phyloP scores from a whole-genome alignment of 2,329 filamentous ascomycete genomes.

The Rasamsonia emersonii region DNA sequence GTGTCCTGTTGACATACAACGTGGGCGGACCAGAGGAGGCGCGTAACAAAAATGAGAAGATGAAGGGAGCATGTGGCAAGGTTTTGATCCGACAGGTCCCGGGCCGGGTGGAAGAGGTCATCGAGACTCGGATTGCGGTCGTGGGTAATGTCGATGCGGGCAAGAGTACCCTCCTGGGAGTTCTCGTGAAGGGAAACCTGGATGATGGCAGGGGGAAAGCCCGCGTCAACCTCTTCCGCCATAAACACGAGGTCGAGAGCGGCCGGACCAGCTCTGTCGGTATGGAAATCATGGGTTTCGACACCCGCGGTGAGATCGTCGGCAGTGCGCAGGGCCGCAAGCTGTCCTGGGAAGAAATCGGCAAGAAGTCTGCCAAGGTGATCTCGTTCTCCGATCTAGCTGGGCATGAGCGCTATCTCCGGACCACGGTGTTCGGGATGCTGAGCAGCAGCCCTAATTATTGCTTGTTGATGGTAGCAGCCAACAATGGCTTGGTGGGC shows the following conservation, averaged over 20 bases:
- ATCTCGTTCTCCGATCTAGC: slow-evolving; percentile 94
- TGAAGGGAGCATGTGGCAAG: slow-evolving; percentile 74
- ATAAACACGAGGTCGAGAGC: slow-evolving; percentile 96
- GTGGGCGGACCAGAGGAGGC: slow-evolving; percentile 71
- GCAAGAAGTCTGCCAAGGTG: slow-evolving; percentile 86
- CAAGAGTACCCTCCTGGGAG: slow-evolving; percentile 92
- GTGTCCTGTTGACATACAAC: slow-evolving; percentile 80
- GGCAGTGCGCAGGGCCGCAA: slow-evolving; percentile 75
- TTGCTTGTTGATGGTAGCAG: slow-evolving; percentile 95
- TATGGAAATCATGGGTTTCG: slow-evolving; percentile 98
- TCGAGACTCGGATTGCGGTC: slow-evolving; percentile 92
- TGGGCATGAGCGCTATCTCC: slow-evolving; percentile 88
- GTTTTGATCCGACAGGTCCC: slow-evolving; percentile 71
- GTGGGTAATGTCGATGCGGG: slow-evolving; percentile 97
- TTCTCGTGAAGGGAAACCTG: slow-evolving; percentile 87
- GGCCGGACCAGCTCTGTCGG: slow-evolving; percentile 93
- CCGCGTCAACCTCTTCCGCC: slow-evolving; percentile 88
- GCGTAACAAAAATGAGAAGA: slow-evolving; percentile 54
- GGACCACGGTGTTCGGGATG: slow-evolving; percentile 93
- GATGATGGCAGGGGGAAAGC: slow-evolving; percentile 93
- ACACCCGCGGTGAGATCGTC: slow-evolving; percentile 74
- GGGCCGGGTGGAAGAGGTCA: slow-evolving; percentile 70
- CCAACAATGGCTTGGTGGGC: slow-evolving; percentile 91
- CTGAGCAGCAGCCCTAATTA: slow-evolving; percentile 94
- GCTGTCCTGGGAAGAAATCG: slow-evolving; percentile 96